Evolutionary conservation across 1,284 basidiomycete genomes (phyloP).

Genomic region (Inonotus hispidus): DNA sequence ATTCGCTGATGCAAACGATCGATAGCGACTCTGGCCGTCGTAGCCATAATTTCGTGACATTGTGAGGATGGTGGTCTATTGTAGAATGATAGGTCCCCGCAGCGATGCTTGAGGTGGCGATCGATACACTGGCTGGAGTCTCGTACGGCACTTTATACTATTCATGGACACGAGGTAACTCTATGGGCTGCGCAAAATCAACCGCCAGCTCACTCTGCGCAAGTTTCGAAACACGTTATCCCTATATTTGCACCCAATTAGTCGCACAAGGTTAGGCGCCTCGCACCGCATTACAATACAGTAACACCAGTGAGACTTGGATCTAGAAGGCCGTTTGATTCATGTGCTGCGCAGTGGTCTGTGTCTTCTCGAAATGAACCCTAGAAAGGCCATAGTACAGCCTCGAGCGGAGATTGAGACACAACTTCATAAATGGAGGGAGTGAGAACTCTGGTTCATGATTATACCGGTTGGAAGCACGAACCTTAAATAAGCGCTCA

Average conservation of each 20-base stretch:
- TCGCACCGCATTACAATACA: no score
- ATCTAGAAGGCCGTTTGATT: not conserved
- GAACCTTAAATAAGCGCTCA: not conserved
- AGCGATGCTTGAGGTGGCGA: no score
- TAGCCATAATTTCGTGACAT: not conserved
- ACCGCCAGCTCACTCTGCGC: no score
- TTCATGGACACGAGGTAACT: no score
- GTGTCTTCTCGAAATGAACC: no score
- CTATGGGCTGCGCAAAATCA: no score
- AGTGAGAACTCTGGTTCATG: not conserved
- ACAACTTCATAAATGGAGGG: not conserved
- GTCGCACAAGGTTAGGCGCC: no score
- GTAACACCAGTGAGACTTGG: no score
- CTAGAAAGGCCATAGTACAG: not conserved
- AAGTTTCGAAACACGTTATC: no score
- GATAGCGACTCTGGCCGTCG: not conserved
- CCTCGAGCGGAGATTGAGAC: not conserved
- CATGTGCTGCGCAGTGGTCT: not conserved
- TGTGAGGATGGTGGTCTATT: not conserved
- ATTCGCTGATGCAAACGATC: not conserved
- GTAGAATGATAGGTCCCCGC: not conserved
- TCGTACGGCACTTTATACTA: no score
- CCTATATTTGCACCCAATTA: no score
- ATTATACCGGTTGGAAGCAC: not conserved
- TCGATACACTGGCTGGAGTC: no score